phyloP scores from a whole-genome alignment of 164 flowering plant genomes.

The Hamamelis virginiana region DNA sequence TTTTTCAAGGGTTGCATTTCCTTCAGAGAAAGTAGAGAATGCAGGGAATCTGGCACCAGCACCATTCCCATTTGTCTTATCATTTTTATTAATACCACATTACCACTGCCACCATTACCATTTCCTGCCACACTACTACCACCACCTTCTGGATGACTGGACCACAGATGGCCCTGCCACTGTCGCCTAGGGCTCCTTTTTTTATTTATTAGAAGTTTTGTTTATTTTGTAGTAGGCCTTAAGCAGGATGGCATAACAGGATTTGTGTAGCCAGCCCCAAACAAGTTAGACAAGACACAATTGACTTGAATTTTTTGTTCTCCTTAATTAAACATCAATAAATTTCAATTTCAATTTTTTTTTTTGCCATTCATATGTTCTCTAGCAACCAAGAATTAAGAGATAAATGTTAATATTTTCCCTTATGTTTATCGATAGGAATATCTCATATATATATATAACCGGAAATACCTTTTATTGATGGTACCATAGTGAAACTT shows the following conservation, averaged over 20 bases:
- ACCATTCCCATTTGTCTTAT: too few species aligned
- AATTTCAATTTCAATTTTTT: background rate
- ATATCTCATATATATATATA: background rate
- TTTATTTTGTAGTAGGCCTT: background rate
- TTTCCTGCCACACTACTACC: background rate
- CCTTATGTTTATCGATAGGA: background rate
- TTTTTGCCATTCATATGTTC: background rate
- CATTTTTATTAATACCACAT: too few species aligned
- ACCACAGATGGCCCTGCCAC: background rate
- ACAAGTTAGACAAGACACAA: background rate
- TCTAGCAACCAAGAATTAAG: background rate
- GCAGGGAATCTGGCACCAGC: background rate
- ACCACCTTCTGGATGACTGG: background rate
- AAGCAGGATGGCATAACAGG: background rate
- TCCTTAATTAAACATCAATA: background rate
- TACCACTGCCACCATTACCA: too few species aligned
- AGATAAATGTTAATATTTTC: background rate
- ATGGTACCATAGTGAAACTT: constrained; percentile 88
- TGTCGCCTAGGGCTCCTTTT: too few species aligned
- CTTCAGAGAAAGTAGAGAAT: background rate
- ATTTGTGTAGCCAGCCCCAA: background rate
- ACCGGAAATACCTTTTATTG: constrained; percentile 63
- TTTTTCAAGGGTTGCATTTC: background rate
- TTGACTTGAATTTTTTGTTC: background rate
- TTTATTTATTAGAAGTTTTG: background rate